Conservation (phyloP, 768 basidiomycete genomes). For the Kwoniella mangroviensis region DNA sequence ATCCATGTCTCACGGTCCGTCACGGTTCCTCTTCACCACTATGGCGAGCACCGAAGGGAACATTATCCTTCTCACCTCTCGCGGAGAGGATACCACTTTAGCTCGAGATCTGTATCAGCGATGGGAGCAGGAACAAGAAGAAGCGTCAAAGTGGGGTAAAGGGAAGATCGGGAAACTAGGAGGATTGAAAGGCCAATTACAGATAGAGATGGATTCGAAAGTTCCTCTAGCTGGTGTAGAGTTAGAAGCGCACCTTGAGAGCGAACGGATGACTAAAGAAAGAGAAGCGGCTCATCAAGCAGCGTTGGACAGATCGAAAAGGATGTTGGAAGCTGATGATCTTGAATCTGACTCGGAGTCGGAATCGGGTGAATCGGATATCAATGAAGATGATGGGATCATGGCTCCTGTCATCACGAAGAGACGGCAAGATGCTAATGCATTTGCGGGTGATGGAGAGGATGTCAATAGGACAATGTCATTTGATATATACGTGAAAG, state of each 20-base stretch:
- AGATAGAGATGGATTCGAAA: slow-evolving; percentile 82
- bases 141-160: slow-evolving; percentile 81
- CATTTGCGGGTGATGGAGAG: slow-evolving; percentile 51
- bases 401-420: slow-evolving; percentile 12
- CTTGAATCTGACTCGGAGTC: slow-evolving; percentile 61
- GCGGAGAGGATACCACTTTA: slow-evolving; percentile 79
- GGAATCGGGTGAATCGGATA: slow-evolving; percentile 70
- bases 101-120: slow-evolving; percentile 76
- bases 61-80: slow-evolving; percentile 80
- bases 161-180: slow-evolving; percentile 86
- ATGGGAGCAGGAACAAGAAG: slow-evolving; percentile 84
- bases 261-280: slow-evolving; percentile 76
- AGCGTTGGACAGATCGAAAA: slow-evolving; percentile 76
- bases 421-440: slow-evolving; percentile 35
- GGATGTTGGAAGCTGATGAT: slow-evolving; percentile 89
- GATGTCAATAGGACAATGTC: slow-evolving; percentile 62
- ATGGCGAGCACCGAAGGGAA: slow-evolving; percentile 84
- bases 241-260: slow-evolving; percentile 76
- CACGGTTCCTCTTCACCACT: slow-evolving; percentile 79
- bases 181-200: slow-evolving; percentile 70
- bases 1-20: slow-evolving; percentile 88
- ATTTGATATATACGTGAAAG: slow-evolving; percentile 96
- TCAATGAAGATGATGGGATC: slow-evolving; percentile 62
- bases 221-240: slow-evolving; percentile 87
- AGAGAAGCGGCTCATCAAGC: slow-evolving; percentile 86